Evolutionary conservation across 2,329 filamentous ascomycete species (phyloP).

Genomic region (Byssochlamys sp.): DNA sequence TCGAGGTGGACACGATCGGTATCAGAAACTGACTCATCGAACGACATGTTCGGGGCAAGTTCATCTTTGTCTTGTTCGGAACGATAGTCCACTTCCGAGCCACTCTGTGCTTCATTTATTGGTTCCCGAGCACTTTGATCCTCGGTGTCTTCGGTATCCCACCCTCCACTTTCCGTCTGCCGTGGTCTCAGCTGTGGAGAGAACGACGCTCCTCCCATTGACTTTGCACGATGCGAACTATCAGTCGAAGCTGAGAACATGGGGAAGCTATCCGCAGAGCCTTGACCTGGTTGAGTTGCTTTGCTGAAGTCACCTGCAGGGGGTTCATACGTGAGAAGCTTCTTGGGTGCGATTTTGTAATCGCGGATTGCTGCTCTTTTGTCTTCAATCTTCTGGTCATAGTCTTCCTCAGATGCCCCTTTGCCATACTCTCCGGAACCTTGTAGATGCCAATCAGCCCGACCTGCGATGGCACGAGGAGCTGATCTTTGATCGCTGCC

Average conservation of each 20-base stretch:
- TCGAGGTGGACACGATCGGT: constrained; percentile 32
- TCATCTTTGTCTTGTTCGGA: constrained; percentile 11
- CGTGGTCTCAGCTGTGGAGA: constrained; percentile 23
- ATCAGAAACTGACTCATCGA: constrained; percentile 17
- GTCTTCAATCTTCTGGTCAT: constrained; percentile 32
- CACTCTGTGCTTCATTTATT: constrained; percentile 9
- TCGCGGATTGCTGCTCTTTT: constrained; percentile 36
- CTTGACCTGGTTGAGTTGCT: constrained; percentile 33
- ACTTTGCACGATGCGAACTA: constrained; percentile 45
- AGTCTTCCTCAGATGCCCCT: constrained; percentile 25
- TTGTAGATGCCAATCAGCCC: constrained; percentile 28
- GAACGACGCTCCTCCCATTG: constrained; percentile 44
- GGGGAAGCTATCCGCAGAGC: constrained; percentile 53
- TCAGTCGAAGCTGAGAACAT: constrained; percentile 57
- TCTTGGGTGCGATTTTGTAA: constrained; percentile 42
- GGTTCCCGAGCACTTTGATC: constrained; percentile 8
- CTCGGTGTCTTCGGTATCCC: constrained; percentile 12
- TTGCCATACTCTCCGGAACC: constrained; percentile 16
- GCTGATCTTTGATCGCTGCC: constrained; percentile 30
- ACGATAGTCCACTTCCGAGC: constrained; percentile 8
- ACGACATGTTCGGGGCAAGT: constrained; percentile 13
- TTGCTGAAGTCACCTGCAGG: constrained; percentile 18
- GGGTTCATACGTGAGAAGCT: constrained; percentile 41
- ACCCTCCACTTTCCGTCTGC: constrained; percentile 13
- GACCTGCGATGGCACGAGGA: constrained; percentile 30